Evolutionary conservation across 2,329 filamentous ascomycete genomes (phyloP), one percentile per base, ranked within the genome.

Genomic region (Ascochyta viciae-villosae): DNA sequence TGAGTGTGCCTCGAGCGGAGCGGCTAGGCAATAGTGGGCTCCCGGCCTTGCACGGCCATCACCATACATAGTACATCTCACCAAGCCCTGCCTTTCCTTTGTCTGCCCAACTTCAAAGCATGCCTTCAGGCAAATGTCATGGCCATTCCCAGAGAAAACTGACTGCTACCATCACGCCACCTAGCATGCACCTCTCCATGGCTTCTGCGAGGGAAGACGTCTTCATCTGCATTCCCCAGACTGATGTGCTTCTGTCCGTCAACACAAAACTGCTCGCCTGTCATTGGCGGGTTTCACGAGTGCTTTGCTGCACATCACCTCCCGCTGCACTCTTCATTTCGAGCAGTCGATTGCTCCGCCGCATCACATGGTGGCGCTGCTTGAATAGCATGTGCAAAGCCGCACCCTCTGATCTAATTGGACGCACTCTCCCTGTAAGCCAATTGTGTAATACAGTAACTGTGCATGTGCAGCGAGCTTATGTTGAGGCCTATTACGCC

Each of bases 31-130:
- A 29, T 51, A 56, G 47, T 51, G 53, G 53, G 38, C 12, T 50
- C 27, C 46, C 53, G 53, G 53, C 53, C 53, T 56, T 42, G 42
- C 19, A 43, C 53, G 53, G 53, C 53, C 47, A 56, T 56, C 47
- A 47, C 42, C 42, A 46, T 38, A 27, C 24, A 19, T 8, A 26
- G 3, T 7, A 26, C 53, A 47, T 38, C 42, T 46, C 42, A 29
- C 53, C 31, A 42, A 56, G 47, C 53, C 31, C 37, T 24, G 27
- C 9, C n/a, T n/a, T 35, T 37, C 29, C 53, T 51, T 39, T 56
- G 53, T 50, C n/a, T 19, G 29, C 3, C 27, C 8, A 9, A n/a
- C 15, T 22, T 16, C n/a, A n/a, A 8, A 35, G 23, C 6, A 7
- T 29, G 39, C 46, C n/a, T 23, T 29, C n/a, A 10, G 31, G 34